Conservation (phyloP, 495 filamentous ascomycete genomes). For the Penicillium herquei region DNA sequence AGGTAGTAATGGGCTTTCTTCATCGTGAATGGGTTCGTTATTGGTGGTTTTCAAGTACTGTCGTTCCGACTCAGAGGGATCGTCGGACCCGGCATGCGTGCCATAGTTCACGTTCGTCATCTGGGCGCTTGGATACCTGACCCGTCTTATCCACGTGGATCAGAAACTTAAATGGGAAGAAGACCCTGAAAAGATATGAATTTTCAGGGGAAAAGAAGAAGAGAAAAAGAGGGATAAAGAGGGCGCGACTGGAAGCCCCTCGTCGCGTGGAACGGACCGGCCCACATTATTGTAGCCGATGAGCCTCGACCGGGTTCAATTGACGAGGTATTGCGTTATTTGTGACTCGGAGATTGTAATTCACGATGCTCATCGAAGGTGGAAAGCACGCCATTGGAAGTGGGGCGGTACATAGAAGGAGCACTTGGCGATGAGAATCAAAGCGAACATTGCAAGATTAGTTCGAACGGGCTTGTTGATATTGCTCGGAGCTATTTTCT, state of each 20-base stretch:
- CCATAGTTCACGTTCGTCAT: conserved; percentile 1
- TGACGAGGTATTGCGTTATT: conserved; percentile 12
- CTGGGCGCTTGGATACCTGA: neutral
- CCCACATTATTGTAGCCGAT: neutral
- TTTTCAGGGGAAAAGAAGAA: neutral
- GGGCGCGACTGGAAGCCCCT: neutral
- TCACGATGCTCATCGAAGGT: too few species aligned
- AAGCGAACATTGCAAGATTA: too few species aligned
- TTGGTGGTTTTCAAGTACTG: neutral
- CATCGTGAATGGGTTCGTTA: conserved; percentile 13
- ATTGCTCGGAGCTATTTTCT: too few species aligned
- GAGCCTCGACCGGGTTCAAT: neutral
- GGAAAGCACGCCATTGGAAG: too few species aligned
- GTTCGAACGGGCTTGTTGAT: too few species aligned
- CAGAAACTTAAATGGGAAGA: neutral
- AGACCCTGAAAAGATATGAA: neutral
- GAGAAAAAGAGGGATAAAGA: neutral
- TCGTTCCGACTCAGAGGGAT: neutral
- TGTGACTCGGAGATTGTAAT: too few species aligned
- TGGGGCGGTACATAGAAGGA: too few species aligned
- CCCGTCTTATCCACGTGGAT: neutral
- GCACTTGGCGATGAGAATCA: too few species aligned
- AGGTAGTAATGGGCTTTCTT: conserved; percentile 25
- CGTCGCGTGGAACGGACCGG: neutral
- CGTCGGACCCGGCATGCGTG: neutral